Evolutionary conservation across 768 basidiomycete genomes (phyloP).

Genomic region (Mycena indigotica): DNA sequence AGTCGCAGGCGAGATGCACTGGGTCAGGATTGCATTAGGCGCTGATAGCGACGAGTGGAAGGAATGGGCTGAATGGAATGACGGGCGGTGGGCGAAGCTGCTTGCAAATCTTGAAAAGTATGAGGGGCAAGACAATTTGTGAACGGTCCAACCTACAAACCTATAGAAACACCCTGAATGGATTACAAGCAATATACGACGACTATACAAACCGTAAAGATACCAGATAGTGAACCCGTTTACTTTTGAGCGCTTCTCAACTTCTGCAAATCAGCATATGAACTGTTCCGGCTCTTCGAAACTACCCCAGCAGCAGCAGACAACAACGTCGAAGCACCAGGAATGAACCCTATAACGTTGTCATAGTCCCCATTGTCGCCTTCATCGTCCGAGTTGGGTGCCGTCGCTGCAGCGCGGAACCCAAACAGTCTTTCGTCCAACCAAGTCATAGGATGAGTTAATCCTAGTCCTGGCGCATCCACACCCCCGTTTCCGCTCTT

Average conservation of each 20-base stretch:
- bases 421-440: slow-evolving; percentile 93
- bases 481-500: slow-evolving; percentile 81
- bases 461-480: slow-evolving; percentile 71
- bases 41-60: slow-evolving; percentile 35
- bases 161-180: too few relatives aligned
- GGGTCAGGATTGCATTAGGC: slow-evolving; percentile 33
- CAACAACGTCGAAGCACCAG: slow-evolving; percentile 20
- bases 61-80: slow-evolving; percentile 37
- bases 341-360: slow-evolving; percentile 74
- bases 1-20: slow-evolving; percentile 36
- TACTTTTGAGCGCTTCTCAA: slow-evolving; percentile 3
- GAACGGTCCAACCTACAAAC: too few relatives aligned
- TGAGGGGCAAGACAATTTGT: slow-evolving; percentile 18
- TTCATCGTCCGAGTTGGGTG: slow-evolving; percentile 75
- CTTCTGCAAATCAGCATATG: slow-evolving; percentile 19
- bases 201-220: too few relatives aligned
- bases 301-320: background rate
- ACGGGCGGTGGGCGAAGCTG: slow-evolving; percentile 41
- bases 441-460: slow-evolving; percentile 91
- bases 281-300: slow-evolving; percentile 18
- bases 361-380: slow-evolving; percentile 92
- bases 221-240: background rate
- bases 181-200: too few relatives aligned
- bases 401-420: slow-evolving; percentile 65
- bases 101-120: slow-evolving; percentile 35